phyloP scores from a whole-genome alignment of 1,284 basidiomycete species.

The Fomitopsis betulina region DNA sequence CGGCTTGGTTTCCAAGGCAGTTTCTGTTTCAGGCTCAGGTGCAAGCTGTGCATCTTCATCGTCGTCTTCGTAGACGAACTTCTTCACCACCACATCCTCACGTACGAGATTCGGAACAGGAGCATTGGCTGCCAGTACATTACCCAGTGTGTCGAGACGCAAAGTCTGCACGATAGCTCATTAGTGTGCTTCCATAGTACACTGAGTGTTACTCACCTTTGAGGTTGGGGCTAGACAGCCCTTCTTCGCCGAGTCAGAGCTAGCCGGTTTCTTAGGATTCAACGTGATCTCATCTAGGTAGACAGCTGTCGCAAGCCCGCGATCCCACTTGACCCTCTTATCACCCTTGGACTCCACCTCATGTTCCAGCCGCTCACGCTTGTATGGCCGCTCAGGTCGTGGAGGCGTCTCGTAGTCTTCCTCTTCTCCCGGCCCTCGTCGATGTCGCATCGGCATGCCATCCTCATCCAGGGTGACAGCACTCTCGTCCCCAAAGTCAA shows the following conservation, averaged over 20 bases:
- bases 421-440: conserved; percentile 72
- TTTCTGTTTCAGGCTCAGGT: not conserved
- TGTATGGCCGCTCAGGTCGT: conserved; percentile 31
- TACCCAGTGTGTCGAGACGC: conserved; percentile 72
- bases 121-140: conserved; percentile 55
- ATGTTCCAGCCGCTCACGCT: conserved; percentile 34
- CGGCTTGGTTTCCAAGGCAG: conserved; percentile 32
- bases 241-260: conserved; percentile 41
- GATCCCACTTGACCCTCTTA: conserved; percentile 78
- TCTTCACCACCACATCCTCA: conserved; percentile 72
- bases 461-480: conserved; percentile 27
- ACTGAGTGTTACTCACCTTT: conserved; percentile 42
- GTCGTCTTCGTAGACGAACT: conserved; percentile 73
- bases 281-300: conserved; percentile 58
- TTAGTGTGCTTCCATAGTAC: not conserved
- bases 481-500: conserved; percentile 11
- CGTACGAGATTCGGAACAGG: conserved; percentile 59
- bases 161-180: conserved; percentile 40
- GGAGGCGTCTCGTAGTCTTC: conserved; percentile 74
- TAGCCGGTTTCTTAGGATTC: conserved; percentile 38
- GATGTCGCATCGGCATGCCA: conserved; percentile 35
- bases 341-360: conserved; percentile 24
- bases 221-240: conserved; percentile 62
- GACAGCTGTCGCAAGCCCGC: conserved; percentile 56
- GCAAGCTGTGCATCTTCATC: conserved; percentile 27